Evolutionary conservation across 2,329 filamentous ascomycete genomes (phyloP).

Genomic region (Coniella lustricola): DNA sequence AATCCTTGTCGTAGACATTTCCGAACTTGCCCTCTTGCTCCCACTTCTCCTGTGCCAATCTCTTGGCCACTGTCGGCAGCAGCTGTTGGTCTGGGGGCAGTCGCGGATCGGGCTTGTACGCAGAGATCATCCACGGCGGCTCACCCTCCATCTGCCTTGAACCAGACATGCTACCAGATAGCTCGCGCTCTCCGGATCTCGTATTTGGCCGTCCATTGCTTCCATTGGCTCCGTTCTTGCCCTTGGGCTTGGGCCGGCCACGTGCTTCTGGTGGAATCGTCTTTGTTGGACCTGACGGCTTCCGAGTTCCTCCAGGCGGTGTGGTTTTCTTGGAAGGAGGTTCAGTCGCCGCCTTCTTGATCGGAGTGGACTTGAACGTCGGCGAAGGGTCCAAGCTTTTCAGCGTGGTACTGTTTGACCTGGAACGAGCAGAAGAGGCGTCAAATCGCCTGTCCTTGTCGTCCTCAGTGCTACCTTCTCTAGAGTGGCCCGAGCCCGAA

Average conservation of each 20-base stretch:
- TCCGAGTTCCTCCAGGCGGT: conserved; percentile 30
- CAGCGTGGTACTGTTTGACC: conserved; percentile 55
- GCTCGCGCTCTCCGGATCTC: conserved; percentile 52
- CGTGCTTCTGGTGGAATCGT: conserved; percentile 36
- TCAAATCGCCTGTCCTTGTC: conserved; percentile 55
- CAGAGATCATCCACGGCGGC: conserved; percentile 87
- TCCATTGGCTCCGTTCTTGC: conserved; percentile 49
- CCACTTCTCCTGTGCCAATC: conserved; percentile 91
- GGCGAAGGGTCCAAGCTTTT: conserved; percentile 47
- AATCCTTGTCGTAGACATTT: conserved; percentile 78
- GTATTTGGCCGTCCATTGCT: conserved; percentile 52
- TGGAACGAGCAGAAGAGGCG: conserved; percentile 56
- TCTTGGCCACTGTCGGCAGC: conserved; percentile 84
- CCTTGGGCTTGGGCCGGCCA: conserved; percentile 60
- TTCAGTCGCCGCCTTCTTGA: conserved; percentile 40
- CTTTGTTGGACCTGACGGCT: conserved; percentile 38
- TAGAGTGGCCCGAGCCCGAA: conserved; percentile 64
- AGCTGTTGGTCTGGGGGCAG: conserved; percentile 93
- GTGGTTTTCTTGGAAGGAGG: conserved; percentile 47
- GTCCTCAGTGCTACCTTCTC: conserved; percentile 42
- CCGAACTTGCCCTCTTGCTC: conserved; percentile 85
- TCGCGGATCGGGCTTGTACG: conserved; percentile 92
- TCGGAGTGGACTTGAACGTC: conserved; percentile 22
- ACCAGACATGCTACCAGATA: conserved; percentile 28
- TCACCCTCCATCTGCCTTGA: conserved; percentile 79